A percentile compares a stretch with the other conserved stretches of the same genome.
Conservation (phyloP, 2,329 filamentous ascomycete genomes). For the Claviceps maximensis region DNA sequence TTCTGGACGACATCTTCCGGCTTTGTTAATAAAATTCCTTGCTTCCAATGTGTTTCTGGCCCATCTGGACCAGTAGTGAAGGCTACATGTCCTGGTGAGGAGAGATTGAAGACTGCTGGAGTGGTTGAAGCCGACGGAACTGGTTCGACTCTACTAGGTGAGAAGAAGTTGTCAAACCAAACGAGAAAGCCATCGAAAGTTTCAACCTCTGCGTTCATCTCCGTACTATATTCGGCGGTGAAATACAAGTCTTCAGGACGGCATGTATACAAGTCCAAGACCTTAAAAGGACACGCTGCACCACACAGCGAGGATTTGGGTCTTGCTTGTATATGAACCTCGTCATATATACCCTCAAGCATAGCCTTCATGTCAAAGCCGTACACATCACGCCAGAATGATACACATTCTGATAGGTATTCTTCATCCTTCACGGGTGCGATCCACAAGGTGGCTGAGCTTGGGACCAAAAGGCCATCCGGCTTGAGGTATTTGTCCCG, state of each 20-base stretch:
- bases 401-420: constrained; percentile 62
- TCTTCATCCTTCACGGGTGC: constrained; percentile 69
- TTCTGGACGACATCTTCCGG: constrained; percentile 33
- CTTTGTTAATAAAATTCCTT: constrained; percentile 62
- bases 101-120: constrained; percentile 47
- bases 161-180: constrained; percentile 93
- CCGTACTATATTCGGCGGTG: constrained; percentile 51
- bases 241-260: constrained; percentile 64
- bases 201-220: constrained; percentile 47
- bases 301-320: constrained; percentile 47
- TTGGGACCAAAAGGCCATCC: constrained; percentile 74
- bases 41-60: constrained; percentile 80
- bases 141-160: constrained; percentile 41
- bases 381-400: constrained; percentile 87
- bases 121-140: constrained; percentile 39
- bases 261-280: constrained; percentile 64
- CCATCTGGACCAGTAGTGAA: constrained; percentile 78
- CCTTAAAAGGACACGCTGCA: constrained; percentile 51
- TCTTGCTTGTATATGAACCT: constrained; percentile 66
- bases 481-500: constrained; percentile 74
- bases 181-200: constrained; percentile 75
- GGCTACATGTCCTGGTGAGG: constrained; percentile 49
- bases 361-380: constrained; percentile 91
- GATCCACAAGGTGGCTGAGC: constrained; percentile 69
- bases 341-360: constrained; percentile 69